These are phyloP conservation scores for Cinnamomum chago DNA, from an alignment of 164 flowering plant species.

Conservation along the genomic window DNA sequence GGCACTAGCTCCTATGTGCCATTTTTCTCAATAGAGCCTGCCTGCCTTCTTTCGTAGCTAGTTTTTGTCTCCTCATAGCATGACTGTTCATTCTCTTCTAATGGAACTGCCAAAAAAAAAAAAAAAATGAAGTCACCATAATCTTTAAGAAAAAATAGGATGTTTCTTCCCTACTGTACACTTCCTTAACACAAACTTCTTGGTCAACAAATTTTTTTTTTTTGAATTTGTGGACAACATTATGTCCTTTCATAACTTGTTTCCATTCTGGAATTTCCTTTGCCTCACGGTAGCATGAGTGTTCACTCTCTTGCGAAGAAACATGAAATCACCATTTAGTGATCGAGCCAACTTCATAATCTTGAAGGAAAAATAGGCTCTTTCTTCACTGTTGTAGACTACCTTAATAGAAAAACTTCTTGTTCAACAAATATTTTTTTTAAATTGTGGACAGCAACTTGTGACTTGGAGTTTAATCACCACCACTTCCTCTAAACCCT, in stretches of 20 bases:
- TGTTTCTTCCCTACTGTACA: background rate
- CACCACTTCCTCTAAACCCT: too few species aligned
- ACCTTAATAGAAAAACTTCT: background rate
- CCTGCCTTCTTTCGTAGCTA: background rate
- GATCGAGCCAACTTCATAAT: background rate
- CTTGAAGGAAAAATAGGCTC: conserved; percentile 1
- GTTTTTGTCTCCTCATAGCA: conserved; percentile 5
- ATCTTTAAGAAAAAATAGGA: background rate
- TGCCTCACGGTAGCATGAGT: conserved; percentile 6
- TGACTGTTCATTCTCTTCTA: background rate
- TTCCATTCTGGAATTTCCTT: conserved; percentile 6
- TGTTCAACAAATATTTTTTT: background rate
- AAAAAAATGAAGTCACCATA: background rate
- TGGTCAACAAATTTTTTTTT: background rate
- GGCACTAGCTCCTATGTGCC: conserved; percentile 8
- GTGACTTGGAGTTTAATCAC: too few species aligned
- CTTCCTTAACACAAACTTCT: background rate
- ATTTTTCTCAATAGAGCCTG: background rate
- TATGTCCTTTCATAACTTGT: background rate
- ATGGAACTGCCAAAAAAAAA: background rate
- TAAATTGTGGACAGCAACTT: background rate
- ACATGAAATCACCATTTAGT: background rate
- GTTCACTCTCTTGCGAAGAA: conserved; percentile 1
- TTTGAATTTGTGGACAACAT: background rate
- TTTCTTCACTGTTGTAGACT: conserved; percentile 3